Percentiles rank a stretch among this genome's conserved stretches.
Conservation (phyloP, 805 yeast genomes). For the Priceomyces haplophilus region DNA sequence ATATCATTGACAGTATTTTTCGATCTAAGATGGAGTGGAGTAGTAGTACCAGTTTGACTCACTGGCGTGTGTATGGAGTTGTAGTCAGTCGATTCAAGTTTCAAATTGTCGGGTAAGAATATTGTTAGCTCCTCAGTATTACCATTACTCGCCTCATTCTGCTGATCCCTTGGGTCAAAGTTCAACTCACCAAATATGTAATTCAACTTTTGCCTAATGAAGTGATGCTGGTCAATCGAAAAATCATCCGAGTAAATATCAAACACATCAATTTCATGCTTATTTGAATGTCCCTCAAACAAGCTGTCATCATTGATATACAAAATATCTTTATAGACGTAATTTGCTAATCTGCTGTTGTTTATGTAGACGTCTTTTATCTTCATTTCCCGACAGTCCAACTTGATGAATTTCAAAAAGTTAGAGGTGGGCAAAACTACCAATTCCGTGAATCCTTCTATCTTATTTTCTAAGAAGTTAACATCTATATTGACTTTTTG, state of each 20-base stretch:
- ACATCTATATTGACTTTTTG: slow-evolving; percentile 80
- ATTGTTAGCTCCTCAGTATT: slow-evolving; percentile 66
- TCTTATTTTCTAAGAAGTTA: slow-evolving; percentile 57
- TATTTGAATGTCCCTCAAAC: slow-evolving; percentile 25
- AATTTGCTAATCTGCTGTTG: slow-evolving; percentile 51
- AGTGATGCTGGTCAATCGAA: slow-evolving; percentile 55
- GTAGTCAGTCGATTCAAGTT: slow-evolving; percentile 44
- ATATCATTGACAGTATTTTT: slow-evolving; percentile 33
- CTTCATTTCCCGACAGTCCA: slow-evolving; percentile 78
- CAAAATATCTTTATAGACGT: slow-evolving; percentile 53
- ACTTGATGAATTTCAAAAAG: slow-evolving; percentile 52
- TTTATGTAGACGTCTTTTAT: slow-evolving; percentile 64
- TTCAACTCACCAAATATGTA: slow-evolving; percentile 51
- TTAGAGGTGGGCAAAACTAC: slow-evolving; percentile 71
- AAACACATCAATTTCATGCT: slow-evolving; percentile 29
- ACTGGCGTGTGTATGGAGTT: slow-evolving; percentile 27
- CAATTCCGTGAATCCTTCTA: slow-evolving; percentile 78
- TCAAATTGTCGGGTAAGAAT: slow-evolving; percentile 62
- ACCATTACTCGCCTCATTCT: slow-evolving; percentile 18
- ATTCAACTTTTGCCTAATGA: slow-evolving; percentile 50
- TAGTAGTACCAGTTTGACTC: slow-evolving; percentile 25
- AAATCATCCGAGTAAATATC: slow-evolving; percentile 43
- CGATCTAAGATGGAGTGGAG: slow-evolving; percentile 35
- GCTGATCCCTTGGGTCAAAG: slow-evolving; percentile 24
- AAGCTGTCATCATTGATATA: slow-evolving; percentile 33